Percentiles rank a stretch among this genome's conserved stretches.
Conservation (phyloP, 148 eudicot species). For the Camellia japonica region DNA sequence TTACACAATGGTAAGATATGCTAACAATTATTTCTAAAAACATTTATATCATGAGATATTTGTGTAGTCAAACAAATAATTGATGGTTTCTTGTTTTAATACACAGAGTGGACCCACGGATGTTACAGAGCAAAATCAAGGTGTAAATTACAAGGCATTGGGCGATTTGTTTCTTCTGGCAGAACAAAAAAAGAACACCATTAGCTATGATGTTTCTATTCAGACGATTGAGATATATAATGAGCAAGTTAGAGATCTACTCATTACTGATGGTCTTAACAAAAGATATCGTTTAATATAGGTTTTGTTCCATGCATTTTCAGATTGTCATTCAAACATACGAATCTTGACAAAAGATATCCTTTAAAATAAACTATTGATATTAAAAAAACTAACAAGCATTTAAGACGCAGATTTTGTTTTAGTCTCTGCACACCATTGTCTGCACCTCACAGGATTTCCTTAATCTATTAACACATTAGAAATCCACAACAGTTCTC, state of each 20-base stretch:
- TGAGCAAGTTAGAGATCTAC: slow-evolving; percentile 98
- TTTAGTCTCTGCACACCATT: not conserved
- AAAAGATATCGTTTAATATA: slow-evolving; percentile 85
- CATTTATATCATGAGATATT: not conserved
- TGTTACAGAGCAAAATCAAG: slow-evolving; percentile 79
- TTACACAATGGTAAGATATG: slow-evolving; percentile 69
- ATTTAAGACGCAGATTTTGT: not conserved
- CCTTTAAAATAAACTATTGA: not conserved
- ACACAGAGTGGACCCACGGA: slow-evolving; percentile 82
- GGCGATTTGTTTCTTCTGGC: slow-evolving; percentile 78
- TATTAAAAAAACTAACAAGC: no score
- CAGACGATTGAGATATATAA: slow-evolving; percentile 98
- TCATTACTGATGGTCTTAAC: slow-evolving; percentile 63
- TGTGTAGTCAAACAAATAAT: not conserved
- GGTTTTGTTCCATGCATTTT: not conserved
- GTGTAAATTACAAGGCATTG: slow-evolving; percentile 90
- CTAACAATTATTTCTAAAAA: not conserved
- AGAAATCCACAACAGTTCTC: slow-evolving; percentile 91
- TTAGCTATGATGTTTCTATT: slow-evolving; percentile 83
- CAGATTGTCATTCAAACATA: not conserved
- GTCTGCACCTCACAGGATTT: slow-evolving; percentile 5
- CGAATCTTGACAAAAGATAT: not conserved
- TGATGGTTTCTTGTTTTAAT: slow-evolving; percentile 11
- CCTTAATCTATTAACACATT: slow-evolving; percentile 66
- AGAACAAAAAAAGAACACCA: slow-evolving; percentile 72